Evolutionary conservation across 306 rosid genomes (phyloP).

Genomic region (Vigna reflexopilosa): DNA sequence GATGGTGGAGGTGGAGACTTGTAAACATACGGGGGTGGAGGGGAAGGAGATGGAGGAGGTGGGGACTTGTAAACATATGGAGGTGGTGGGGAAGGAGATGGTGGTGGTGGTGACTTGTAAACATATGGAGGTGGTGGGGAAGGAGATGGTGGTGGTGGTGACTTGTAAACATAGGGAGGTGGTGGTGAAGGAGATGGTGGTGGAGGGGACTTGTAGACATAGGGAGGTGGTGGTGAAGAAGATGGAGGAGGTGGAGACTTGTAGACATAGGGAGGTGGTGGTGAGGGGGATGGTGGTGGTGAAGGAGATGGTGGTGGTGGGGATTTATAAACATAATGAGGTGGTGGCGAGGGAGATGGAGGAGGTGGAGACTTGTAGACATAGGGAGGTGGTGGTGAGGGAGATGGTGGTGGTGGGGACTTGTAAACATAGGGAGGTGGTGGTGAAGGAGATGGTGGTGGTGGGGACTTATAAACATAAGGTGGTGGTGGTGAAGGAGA

Average conservation of each 20-base stretch:
- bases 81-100: neutral
- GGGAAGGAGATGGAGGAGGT: neutral
- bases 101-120: neutral
- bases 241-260: neutral
- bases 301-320: neutral
- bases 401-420: neutral
- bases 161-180: neutral
- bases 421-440: constrained; percentile 1
- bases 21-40: neutral
- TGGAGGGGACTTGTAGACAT: neutral
- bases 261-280: neutral
- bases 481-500: neutral
- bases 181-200: constrained; percentile 11
- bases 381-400: neutral
- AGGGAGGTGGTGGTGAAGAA: neutral
- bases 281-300: neutral
- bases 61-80: neutral
- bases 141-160: neutral
- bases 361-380: neutral
- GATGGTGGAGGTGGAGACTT: neutral
- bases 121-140: neutral
- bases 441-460: neutral
- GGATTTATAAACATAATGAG: neutral
- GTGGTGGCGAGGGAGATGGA: neutral
- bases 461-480: neutral